These are phyloP conservation scores for Amoebophrya sp. DNA, from an alignment of 169 alveolate species.

Conservation along the genomic window DNA sequence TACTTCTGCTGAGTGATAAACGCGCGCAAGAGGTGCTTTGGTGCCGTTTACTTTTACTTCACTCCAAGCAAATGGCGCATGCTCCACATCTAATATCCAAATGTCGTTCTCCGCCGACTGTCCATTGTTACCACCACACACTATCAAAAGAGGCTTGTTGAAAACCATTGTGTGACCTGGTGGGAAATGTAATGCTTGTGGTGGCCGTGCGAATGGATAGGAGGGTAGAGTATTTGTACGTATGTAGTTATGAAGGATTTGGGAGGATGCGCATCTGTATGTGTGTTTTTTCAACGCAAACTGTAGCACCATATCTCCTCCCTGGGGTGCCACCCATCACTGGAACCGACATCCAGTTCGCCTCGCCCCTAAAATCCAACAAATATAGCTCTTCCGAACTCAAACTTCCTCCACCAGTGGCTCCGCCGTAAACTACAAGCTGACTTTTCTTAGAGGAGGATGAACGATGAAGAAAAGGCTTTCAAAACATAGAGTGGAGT, in stretches of 20 bases:
- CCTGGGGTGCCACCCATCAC: conserved; percentile 96
- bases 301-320: conserved; percentile 85
- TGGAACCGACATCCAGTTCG: conserved; percentile 95
- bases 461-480: too few species aligned
- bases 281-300: background rate
- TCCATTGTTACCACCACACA: conserved; percentile 98
- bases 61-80: conserved; percentile 92
- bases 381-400: conserved; percentile 69
- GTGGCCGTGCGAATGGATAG: too few species aligned
- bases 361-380: conserved; percentile 88
- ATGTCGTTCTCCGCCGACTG: conserved; percentile 78
- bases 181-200: background rate
- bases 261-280: too few species aligned
- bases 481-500: too few species aligned
- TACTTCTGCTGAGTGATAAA: conserved; percentile 87
- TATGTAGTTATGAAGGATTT: too few species aligned
- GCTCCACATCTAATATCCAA: conserved; percentile 93
- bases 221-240: too few species aligned
- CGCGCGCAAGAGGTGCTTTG: conserved; percentile 86
- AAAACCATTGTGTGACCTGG: conserved; percentile 87
- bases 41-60: conserved; percentile 64
- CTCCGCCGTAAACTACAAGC: conserved; percentile 94
- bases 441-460: too few species aligned
- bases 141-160: conserved; percentile 89
- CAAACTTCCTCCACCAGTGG: conserved; percentile 98